Conservation (phyloP, 2,329 filamentous ascomycete genomes). For the Leptoxyphium fumago region DNA sequence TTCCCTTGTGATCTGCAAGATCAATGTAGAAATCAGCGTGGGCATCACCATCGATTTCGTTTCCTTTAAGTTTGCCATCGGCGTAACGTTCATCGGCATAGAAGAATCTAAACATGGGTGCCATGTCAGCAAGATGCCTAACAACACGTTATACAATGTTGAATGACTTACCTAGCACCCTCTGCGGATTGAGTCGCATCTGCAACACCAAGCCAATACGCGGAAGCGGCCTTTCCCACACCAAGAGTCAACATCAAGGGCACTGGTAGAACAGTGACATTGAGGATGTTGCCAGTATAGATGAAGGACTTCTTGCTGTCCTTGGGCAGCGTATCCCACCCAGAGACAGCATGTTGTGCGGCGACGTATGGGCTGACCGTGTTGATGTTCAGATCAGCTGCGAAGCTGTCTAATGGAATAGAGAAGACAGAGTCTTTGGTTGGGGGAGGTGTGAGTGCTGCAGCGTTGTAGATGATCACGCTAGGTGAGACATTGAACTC, state of each 20-base stretch:
- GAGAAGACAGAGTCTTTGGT: conserved; percentile 14
- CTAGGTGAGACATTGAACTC: conserved; percentile 27
- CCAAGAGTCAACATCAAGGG: conserved; percentile 21
- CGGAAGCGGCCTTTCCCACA: conserved; percentile 26
- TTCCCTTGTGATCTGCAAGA: conserved; percentile 2
- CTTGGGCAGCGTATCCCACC: conserved; percentile 13
- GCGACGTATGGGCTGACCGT: conserved; percentile 25
- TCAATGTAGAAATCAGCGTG: conserved; percentile 8
- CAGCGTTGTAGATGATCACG: conserved; percentile 30
- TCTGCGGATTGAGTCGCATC: conserved; percentile 20
- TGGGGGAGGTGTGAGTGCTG: conserved; percentile 1
- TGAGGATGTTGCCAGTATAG: conserved; percentile 28
- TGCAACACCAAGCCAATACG: conserved; percentile 24
- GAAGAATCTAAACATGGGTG: conserved; percentile 30
- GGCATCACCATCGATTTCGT: conserved; percentile 5
- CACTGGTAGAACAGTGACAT: conserved; percentile 11
- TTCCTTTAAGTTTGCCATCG: conserved; percentile 19
- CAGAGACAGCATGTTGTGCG: conserved; percentile 22
- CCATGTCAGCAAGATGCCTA: conserved; percentile 17
- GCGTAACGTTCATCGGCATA: conserved; percentile 35
- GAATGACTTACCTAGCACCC: conserved; percentile 2
- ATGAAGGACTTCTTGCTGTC: conserved; percentile 21
- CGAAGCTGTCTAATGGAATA: conserved; percentile 17
- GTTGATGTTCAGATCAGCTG: conserved; percentile 24
- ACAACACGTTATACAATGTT: no score